Base-by-base conservation (phyloP, 108 stramenopile genomes). In the Cyclotella distinguenda region DNA sequence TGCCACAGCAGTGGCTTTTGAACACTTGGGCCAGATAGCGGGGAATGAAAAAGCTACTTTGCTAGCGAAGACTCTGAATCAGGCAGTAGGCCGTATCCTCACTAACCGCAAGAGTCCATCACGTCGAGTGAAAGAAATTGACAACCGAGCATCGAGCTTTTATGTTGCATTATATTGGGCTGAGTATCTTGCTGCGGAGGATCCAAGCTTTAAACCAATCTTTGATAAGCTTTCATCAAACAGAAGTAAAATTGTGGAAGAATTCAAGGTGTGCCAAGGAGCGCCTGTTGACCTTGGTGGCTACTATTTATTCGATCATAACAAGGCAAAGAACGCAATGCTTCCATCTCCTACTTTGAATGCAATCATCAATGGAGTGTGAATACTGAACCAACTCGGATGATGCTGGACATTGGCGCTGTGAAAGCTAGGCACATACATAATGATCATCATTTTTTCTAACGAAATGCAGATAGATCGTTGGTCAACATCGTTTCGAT, bases 111-210 rank as follows among this genome's bases (percentile, higher is more conserved):
- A 90, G 70, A 81, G 84, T 70, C 96, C 96, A 12, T 85, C 84
- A 8, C 91, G 96, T 65, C 64, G 71, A 32, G 93, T 94, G 31
- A 94, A 94, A 57, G 87, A 93, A 79, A 87, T 96, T 63, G 96
- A 96, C 77, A 96, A 96, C 78, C 85, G 95, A 38, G 96, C 91
- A 19, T 92, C 93, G 62, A 92, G 86, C 68, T 96, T 83, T 70
- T 96, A 94, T 77, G 77, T 95, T 15, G 88, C 89, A 22, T 79
- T 94, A 34, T 96, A 96, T 72, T 96, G 96, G 96, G 90, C 96
- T 25, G 96, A 96, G 46, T 90, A 82, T 63, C 84, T 96, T 46
- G 83, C 88, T 25, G 86, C 90, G 51, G 74, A 85, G 45, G 93
- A 94, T 73, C 74, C 81, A 25, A 56, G 79, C 48, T 96, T 72